Percentiles rank a stretch among this genome's conserved stretches.
phyloP scores from a whole-genome alignment of 768 basidiomycete species.

The Rubroboletus pulcherrimus region DNA sequence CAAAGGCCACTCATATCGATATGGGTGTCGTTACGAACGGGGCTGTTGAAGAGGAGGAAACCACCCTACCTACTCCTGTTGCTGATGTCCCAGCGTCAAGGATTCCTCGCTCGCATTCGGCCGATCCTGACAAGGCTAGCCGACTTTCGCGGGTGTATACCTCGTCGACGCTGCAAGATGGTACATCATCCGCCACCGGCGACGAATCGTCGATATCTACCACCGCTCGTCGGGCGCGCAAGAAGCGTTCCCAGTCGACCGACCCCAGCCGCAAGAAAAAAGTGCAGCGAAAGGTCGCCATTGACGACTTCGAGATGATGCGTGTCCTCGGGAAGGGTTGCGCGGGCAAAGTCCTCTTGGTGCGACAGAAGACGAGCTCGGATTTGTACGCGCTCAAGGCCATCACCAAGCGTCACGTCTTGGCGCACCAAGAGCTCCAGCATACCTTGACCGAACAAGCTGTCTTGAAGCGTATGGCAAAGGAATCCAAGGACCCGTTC shows the following conservation, averaged over 20 bases:
- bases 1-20: constrained; percentile 15
- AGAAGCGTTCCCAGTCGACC: constrained; percentile 52
- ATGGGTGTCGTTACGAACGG: constrained; percentile 21
- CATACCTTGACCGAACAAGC: constrained; percentile 97
- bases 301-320: constrained; percentile 97
- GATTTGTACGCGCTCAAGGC: constrained; percentile 93
- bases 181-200: constrained; percentile 54
- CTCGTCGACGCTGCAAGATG: constrained; percentile 48
- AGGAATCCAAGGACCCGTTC: constrained; percentile 85
- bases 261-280: constrained; percentile 53
- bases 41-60: constrained; percentile 28
- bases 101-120: constrained; percentile 77
- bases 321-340: constrained; percentile 96
- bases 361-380: constrained; percentile 68
- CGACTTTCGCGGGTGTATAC: constrained; percentile 59
- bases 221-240: constrained; percentile 43
- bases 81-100: constrained; percentile 39
- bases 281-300: constrained; percentile 60
- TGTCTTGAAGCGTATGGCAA: constrained; percentile 91
- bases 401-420: constrained; percentile 94
- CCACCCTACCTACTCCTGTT: constrained; percentile 36
- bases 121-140: constrained; percentile 63
- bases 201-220: constrained; percentile 74
- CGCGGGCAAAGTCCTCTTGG: constrained; percentile 93
- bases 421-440: constrained; percentile 93